Evolutionary conservation across 177 flowering plant species (phyloP).

Genomic region (Vitis hybrid): DNA sequence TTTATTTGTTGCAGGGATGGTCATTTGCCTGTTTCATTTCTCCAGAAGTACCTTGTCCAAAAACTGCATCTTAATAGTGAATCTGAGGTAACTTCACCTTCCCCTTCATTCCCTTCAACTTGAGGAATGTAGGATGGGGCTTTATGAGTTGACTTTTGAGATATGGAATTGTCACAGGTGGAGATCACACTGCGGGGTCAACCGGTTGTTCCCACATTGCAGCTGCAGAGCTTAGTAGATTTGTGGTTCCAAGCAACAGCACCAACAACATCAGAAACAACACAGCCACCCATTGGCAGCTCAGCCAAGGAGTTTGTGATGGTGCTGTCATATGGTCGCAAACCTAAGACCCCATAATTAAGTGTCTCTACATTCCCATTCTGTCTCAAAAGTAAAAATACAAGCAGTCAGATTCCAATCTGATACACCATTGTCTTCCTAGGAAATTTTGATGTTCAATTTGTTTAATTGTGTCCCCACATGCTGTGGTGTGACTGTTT

Average conservation of each 20-base stretch:
- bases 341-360: constrained; percentile 1
- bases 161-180: constrained; percentile 26
- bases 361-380: neutral
- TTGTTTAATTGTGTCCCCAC: no score
- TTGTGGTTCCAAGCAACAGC: constrained; percentile 28
- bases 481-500: no score
- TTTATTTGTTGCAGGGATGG: constrained; percentile 21
- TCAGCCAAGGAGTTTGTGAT: constrained; percentile 38
- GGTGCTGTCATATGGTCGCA: constrained; percentile 35
- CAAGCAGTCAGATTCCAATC: constrained; percentile 13
- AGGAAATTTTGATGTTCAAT: no score
- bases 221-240: constrained; percentile 32
- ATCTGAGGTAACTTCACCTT: constrained; percentile 25
- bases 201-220: constrained; percentile 31
- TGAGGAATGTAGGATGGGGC: neutral
- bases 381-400: neutral
- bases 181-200: constrained; percentile 40
- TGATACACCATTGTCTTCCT: no score
- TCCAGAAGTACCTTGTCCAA: constrained; percentile 24
- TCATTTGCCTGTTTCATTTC: constrained; percentile 21
- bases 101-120: neutral
- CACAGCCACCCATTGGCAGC: constrained; percentile 25
- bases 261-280: constrained; percentile 9
- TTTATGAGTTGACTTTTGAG: neutral
- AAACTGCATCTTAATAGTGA: constrained; percentile 33